These are phyloP conservation scores for Zhuliangozyma blackwelliae DNA, from an alignment of 1,139 yeast species.

Conservation along the genomic window DNA sequence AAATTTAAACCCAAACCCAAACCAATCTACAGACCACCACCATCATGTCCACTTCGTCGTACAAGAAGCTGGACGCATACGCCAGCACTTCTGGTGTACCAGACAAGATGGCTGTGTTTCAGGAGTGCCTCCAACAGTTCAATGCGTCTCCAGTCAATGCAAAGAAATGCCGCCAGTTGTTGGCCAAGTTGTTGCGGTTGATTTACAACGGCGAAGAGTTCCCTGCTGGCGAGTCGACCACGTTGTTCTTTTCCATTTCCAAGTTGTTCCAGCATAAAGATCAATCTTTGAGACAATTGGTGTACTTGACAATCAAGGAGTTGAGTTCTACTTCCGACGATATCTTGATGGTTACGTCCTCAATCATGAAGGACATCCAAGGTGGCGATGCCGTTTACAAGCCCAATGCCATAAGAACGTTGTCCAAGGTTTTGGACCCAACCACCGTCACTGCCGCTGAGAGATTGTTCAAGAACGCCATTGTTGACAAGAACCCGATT, in stretches of 20 bases:
- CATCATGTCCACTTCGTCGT: slow-evolving; percentile 71
- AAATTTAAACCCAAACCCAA: too few relatives aligned
- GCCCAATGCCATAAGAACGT: slow-evolving; percentile 92
- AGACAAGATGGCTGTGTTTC: slow-evolving; percentile 96
- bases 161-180: slow-evolving; percentile 73
- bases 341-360: slow-evolving; percentile 94
- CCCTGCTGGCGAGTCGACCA: slow-evolving; percentile 87
- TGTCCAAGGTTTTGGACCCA: slow-evolving; percentile 85
- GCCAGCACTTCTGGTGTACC: slow-evolving; percentile 57
- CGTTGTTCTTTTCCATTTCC: slow-evolving; percentile 88
- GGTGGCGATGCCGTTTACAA: slow-evolving; percentile 80
- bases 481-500: slow-evolving; percentile 85
- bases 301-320: slow-evolving; percentile 90
- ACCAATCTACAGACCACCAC: neutral
- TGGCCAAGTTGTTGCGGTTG: slow-evolving; percentile 69
- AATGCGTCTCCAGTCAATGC: slow-evolving; percentile 90
- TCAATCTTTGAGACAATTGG: slow-evolving; percentile 86
- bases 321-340: slow-evolving; percentile 81
- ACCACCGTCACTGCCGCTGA: slow-evolving; percentile 93
- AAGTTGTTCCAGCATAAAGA: slow-evolving; percentile 93
- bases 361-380: slow-evolving; percentile 97
- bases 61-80: slow-evolving; percentile 77
- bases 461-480: slow-evolving; percentile 85
- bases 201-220: slow-evolving; percentile 83
- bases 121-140: slow-evolving; percentile 90